A percentile compares a stretch with the other conserved stretches of the same genome.
Evolutionary conservation across 768 basidiomycete species (phyloP).

Genomic region (Artomyces pyxidatus): DNA sequence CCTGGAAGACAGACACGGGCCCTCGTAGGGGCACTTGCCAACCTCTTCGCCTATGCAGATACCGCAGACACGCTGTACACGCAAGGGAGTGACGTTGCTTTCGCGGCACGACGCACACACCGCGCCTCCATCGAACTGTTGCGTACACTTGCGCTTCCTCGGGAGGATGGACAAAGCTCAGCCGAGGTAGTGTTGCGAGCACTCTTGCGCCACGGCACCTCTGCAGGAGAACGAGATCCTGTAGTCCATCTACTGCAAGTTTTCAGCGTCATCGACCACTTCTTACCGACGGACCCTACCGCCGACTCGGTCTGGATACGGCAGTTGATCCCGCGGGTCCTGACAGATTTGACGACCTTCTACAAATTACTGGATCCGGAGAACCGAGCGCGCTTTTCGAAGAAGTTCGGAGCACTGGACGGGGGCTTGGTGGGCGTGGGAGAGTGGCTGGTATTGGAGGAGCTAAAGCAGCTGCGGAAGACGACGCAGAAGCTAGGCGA

Average conservation of each 20-base stretch:
- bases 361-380: constrained; percentile 49
- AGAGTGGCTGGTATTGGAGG: constrained; percentile 64
- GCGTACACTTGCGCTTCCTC: constrained; percentile 32
- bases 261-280: constrained; percentile 45
- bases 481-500: constrained; percentile 30
- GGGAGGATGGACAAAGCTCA: constrained; percentile 16
- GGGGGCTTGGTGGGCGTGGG: constrained; percentile 46
- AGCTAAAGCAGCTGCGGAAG: constrained; percentile 43
- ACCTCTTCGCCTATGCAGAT: constrained; percentile 50
- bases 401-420: constrained; percentile 51
- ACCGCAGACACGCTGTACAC: constrained; percentile 35
- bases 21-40: constrained; percentile 36
- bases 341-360: constrained; percentile 48
- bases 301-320: constrained; percentile 33
- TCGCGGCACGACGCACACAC: constrained; percentile 36
- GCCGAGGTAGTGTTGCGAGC: constrained; percentile 48
- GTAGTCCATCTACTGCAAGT: constrained; percentile 47
- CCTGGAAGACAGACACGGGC: constrained; percentile 41
- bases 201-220: constrained; percentile 43
- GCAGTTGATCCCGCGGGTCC: constrained; percentile 46
- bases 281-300: constrained; percentile 38
- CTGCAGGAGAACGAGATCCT: constrained; percentile 41
- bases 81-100: constrained; percentile 29
- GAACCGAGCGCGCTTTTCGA: constrained; percentile 38
- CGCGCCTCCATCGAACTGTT: constrained; percentile 47